Evolutionary conservation across 139 green algal species (phyloP), one percentile per base, ranked within the genome.

Genomic region (Limnomonas spitsbergensis): DNA sequence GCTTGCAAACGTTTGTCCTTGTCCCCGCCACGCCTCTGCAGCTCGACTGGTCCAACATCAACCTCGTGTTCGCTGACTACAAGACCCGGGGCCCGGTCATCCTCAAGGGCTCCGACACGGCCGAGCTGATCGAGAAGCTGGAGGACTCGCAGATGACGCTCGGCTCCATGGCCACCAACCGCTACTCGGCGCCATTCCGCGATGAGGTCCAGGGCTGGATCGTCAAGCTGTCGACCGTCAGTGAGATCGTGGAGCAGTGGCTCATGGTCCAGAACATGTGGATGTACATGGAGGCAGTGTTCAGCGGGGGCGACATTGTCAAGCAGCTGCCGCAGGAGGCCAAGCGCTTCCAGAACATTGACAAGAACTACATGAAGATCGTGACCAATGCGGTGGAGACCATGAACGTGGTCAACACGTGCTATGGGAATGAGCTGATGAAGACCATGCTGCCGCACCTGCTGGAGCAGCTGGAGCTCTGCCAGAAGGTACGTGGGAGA

Each of bases 241-340:
- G 85, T 39, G 95, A 98, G 83, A 92, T 95, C 29, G 79, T 98
- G n/a, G 93, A 98, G 88, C 92, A 93, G 77, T 98, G 94, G 94
- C 89, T 98, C 31, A 88, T 87, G 81, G 93, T 97, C 72, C 94
- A 97, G 85, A 93, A 84, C 86, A 92, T 96, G 88, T 98, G 95
- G 95, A 92, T 91, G 88, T 98, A 98, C 88, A 97, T 98, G 94
- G 94, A 98, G 84, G 93, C 93, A 3, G 95, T 98, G 66, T 98
- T 98, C 85, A 86, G 54, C 40, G 82, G 95, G 39, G 95, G 95
- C 35, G 94, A 98, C 86, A 98, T 98, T 54, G 94, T 97, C 29
- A 97, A 95, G 89, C 94, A 97, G 90, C 92, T 98, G 82, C 95
- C 95, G 1, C 83, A 90, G 73, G 95, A 98, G 86, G 93, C 93